These are phyloP conservation scores for Trebouxia sp. DNA, from an alignment of 139 green algal genomes.

Conservation along the genomic window DNA sequence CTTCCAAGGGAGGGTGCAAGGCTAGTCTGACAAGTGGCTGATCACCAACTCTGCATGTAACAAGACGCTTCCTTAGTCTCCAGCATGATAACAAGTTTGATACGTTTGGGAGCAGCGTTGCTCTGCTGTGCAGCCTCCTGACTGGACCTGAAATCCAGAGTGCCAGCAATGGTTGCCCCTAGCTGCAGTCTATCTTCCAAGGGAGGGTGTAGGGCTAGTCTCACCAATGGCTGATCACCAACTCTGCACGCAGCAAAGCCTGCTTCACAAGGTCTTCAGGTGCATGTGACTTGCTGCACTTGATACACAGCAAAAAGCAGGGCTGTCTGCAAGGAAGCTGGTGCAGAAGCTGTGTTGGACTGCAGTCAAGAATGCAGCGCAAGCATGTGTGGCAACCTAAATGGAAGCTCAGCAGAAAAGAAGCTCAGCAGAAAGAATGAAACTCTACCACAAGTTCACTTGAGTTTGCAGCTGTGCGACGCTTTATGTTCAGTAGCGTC, in stretches of 20 bases:
- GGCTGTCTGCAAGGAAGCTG: no score
- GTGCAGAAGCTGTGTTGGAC: no score
- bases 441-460: no score
- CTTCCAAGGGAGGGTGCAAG: conserved; percentile 67
- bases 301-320: no score
- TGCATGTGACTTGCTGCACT: no score
- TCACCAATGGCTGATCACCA: conserved; percentile 45
- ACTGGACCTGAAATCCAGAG: conserved; percentile 62
- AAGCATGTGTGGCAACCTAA: no score
- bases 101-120: neutral
- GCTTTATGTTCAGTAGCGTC: no score
- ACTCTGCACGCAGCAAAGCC: conserved; percentile 36
- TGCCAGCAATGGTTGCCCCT: conserved; percentile 61
- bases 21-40: conserved; percentile 48
- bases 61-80: conserved; percentile 63
- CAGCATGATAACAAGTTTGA: conserved; percentile 57
- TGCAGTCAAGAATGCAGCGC: no score
- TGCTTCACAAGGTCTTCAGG: no score
- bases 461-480: no score
- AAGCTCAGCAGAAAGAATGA: no score
- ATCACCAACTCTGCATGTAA: conserved; percentile 45
- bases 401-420: no score
- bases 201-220: conserved; percentile 62
- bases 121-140: conserved; percentile 2
- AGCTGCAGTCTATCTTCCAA: conserved; percentile 62